These are phyloP conservation scores for Ogataea degrootiae DNA, from an alignment of 805 yeast genomes.

Conservation along the genomic window DNA sequence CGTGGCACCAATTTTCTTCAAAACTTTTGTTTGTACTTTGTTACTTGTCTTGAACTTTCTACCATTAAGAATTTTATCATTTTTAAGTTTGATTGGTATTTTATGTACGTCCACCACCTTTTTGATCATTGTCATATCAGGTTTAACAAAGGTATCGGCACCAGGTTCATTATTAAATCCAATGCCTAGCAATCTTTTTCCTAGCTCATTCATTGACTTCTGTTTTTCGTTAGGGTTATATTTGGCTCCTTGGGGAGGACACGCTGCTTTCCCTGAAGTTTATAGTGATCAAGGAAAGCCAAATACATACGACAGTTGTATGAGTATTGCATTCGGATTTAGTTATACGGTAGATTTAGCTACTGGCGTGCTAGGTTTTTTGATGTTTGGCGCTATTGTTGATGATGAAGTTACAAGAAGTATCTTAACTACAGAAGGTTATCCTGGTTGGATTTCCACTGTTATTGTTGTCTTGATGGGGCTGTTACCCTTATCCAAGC, in stretches of 20 bases:
- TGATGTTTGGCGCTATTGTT: conserved; percentile 49
- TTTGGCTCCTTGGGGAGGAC: conserved; percentile 84
- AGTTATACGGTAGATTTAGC: conserved; percentile 56
- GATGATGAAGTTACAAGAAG: conserved; percentile 51
- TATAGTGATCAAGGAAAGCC: conserved; percentile 72
- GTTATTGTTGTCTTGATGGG: conserved; percentile 66
- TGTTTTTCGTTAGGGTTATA: conserved; percentile 62
- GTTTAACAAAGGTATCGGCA: conserved; percentile 49
- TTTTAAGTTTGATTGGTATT: conserved; percentile 68
- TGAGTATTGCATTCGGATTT: conserved; percentile 54
- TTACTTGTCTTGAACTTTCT: conserved; percentile 51
- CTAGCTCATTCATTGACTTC: conserved; percentile 45
- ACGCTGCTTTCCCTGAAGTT: conserved; percentile 72
- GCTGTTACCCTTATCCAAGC: conserved; percentile 77
- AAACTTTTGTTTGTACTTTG: conserved; percentile 33
- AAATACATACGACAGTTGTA: conserved; percentile 46
- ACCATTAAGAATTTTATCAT: conserved; percentile 68
- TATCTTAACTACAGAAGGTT: conserved; percentile 38
- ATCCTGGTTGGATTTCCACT: conserved; percentile 43
- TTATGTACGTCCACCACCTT: conserved; percentile 65
- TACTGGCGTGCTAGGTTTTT: conserved; percentile 62
- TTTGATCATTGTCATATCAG: conserved; percentile 52
- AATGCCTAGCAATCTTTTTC: conserved; percentile 66
- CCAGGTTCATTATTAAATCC: conserved; percentile 74
- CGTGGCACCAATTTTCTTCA: conserved; percentile 35